Evolutionary conservation across 768 basidiomycete species (phyloP), one percentile per base, ranked within the genome.

Genomic region (Rhodosporidiobolus sp.): DNA sequence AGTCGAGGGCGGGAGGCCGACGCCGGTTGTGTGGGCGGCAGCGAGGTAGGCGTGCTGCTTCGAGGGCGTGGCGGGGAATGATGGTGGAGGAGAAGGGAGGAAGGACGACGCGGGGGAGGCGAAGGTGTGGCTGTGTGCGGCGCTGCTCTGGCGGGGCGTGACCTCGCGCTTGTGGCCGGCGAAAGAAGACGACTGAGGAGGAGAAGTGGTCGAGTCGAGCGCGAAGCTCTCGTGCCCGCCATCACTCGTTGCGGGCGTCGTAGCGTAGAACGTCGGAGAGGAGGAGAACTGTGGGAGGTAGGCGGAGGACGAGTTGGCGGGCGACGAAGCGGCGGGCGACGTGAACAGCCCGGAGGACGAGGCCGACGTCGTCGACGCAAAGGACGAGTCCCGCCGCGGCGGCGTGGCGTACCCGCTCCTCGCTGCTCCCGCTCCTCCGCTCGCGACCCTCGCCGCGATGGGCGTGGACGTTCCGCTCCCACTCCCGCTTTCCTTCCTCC

Each of bases 1-100:
- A 1, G 60, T 45, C 0, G 70, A 72, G 2, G 65, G 26, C 5
- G 70, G 46, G 30, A 72, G n/a, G 24, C 65, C 61, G 43, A 48
- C 60, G 7, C 46, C 35, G 26, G 24, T 24, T 24, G 6, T 11
- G 9, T 43, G 20, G 14, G 35, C 54, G 3, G 53, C 53, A 19
- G 32, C 14, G 17, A 45, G 7, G 30, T 57, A 49, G 35, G 35
- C 54, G 45, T n/a, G 38, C 38, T 17, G 7, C 48, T 38, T 20
- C 22, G 52, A 10, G 19, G 26, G 35, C 17, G 49, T n/a, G 3
- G 26, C 34, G 14, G 57, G 34, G 8, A 8, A 30, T 11, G 30
- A 17, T 4, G 54, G 34, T 6, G 32, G 19, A 34, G 26, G 50
- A 17, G 48, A 48, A 19, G 4, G 48, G 48, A 19, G 48, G 48